A percentile compares a stretch with the other conserved stretches of the same genome.
Evolutionary conservation across 106 monocot genomes (phyloP).

Genomic region (Apostasia shenzhenica): DNA sequence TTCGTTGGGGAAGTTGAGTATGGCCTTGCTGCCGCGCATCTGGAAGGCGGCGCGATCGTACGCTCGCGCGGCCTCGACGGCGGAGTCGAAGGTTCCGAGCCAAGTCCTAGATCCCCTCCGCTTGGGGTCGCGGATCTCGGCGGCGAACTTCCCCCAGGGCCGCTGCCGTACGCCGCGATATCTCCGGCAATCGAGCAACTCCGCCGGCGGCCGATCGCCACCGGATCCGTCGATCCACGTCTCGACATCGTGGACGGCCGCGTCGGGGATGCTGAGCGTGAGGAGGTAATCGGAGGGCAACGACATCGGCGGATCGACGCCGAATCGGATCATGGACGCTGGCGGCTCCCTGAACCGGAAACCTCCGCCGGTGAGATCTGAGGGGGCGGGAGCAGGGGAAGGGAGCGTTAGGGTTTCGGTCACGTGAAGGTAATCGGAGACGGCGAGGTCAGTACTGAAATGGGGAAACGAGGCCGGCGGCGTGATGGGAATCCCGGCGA

Average conservation of each 20-base stretch:
- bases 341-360: background rate
- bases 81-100: conserved; percentile 71
- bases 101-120: conserved; percentile 54
- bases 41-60: conserved; percentile 74
- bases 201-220: background rate
- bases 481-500: background rate
- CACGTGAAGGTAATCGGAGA: conserved; percentile 1
- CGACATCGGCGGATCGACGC: too few relatives aligned
- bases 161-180: conserved; percentile 64
- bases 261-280: background rate
- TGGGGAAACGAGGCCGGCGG: background rate
- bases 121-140: conserved; percentile 54
- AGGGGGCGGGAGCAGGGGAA: background rate
- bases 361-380: background rate
- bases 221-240: background rate
- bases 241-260: background rate
- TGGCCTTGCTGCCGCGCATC: conserved; percentile 67
- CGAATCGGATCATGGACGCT: background rate
- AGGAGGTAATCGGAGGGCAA: background rate
- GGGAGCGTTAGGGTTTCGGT: background rate
- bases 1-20: conserved; percentile 86
- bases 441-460: background rate
- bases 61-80: conserved; percentile 64
- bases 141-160: conserved; percentile 80
- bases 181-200: background rate